Evolutionary conservation across 495 filamentous ascomycete species (phyloP).

Genomic region (Talaromyces liani): DNA sequence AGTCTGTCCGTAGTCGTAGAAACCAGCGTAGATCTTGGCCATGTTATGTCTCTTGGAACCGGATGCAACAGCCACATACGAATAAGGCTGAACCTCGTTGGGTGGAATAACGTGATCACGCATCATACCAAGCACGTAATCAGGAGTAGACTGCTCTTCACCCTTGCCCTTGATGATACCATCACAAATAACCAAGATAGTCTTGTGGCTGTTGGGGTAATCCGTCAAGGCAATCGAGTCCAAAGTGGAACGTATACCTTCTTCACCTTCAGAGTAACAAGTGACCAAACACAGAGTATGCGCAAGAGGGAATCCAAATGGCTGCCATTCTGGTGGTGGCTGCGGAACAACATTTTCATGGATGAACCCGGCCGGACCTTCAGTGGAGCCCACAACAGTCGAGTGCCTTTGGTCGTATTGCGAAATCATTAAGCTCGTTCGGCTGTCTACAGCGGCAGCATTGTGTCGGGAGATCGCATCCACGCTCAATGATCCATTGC

Average conservation of each 20-base stretch:
- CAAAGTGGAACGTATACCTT: slow-evolving; percentile 85
- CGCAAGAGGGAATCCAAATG: slow-evolving; percentile 89
- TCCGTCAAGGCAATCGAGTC: slow-evolving; percentile 97
- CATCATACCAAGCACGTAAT: slow-evolving; percentile 89
- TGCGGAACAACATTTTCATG: slow-evolving; percentile 95
- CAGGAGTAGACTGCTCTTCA: slow-evolving; percentile 79
- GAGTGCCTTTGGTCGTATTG: slow-evolving; percentile 34
- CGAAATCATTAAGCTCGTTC: slow-evolving; percentile 45
- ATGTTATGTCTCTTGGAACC: slow-evolving; percentile 98
- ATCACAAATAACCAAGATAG: slow-evolving; percentile 92
- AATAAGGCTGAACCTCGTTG: slow-evolving; percentile 78
- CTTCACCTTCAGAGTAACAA: slow-evolving; percentile 93
- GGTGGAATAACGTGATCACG: slow-evolving; percentile 74
- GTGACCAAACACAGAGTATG: slow-evolving; percentile 93
- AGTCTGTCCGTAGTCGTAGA: slow-evolving; percentile 89
- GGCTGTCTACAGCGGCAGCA: slow-evolving; percentile 33
- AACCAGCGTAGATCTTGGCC: slow-evolving; percentile 96
- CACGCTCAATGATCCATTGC: slow-evolving; percentile 46
- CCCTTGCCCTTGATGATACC: slow-evolving; percentile 97
- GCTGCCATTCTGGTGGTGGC: slow-evolving; percentile 94
- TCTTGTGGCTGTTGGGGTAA: slow-evolving; percentile 98
- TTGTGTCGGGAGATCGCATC: slow-evolving; percentile 30
- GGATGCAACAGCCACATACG: slow-evolving; percentile 93
- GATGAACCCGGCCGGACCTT: slow-evolving; percentile 89
- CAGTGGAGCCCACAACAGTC: slow-evolving; percentile 52